Evolutionary conservation across 202 grass and related monocot species (phyloP).

Genomic region (Panicum hallii): DNA sequence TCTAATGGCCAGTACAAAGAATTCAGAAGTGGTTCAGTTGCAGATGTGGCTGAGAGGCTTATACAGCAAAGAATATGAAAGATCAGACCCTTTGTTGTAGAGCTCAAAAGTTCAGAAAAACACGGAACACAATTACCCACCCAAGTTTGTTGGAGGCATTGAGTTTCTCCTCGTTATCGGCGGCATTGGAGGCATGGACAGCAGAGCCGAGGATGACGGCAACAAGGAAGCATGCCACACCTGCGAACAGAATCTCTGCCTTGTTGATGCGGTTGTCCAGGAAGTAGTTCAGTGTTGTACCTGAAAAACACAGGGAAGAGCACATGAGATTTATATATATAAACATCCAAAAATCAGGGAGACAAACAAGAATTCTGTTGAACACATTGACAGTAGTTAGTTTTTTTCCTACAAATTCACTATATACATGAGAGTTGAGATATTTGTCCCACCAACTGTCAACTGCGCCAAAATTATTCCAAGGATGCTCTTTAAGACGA

Average conservation of each 20-base stretch:
- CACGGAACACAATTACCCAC: constrained; percentile 41
- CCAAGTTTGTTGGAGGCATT: constrained; percentile 55
- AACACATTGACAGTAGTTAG: background rate
- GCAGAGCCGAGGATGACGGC: constrained; percentile 88
- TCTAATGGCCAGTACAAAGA: background rate
- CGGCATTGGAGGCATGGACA: constrained; percentile 91
- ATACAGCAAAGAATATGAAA: background rate
- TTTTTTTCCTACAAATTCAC: background rate
- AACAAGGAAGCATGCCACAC: constrained; percentile 88
- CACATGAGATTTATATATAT: background rate
- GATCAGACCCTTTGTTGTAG: background rate
- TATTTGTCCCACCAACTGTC: background rate
- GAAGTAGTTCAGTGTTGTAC: constrained; percentile 96
- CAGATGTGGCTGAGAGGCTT: background rate
- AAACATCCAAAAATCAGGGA: constrained; percentile 25
- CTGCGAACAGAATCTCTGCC: constrained; percentile 92
- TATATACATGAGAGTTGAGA: constrained; percentile 24
- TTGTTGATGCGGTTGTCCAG: constrained; percentile 88
- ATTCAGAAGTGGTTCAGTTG: constrained; percentile 1
- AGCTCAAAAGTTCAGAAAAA: background rate
- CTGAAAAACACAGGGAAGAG: constrained; percentile 55
- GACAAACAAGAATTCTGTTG: background rate
- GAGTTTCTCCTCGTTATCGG: constrained; percentile 86
- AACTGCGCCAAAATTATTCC: background rate
- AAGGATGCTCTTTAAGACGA: background rate